Evolutionary conservation across 2,329 filamentous ascomycete species (phyloP), one percentile per base, ranked within the genome.

Genomic region (Verticillium isaacii): DNA sequence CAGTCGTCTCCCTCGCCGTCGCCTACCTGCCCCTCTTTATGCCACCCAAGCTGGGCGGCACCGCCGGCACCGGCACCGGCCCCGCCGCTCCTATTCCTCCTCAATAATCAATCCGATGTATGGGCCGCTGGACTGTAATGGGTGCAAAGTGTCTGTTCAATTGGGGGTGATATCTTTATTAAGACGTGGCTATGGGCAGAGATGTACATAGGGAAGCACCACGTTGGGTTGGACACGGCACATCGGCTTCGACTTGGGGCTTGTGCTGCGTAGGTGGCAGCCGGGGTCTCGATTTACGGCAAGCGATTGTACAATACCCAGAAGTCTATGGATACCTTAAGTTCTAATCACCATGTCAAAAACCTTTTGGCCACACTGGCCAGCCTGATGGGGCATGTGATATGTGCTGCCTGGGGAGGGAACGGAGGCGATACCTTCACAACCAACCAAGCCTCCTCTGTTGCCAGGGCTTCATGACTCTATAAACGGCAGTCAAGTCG

Each of bases 1-100:
- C 64, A 89, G 86, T 86, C 63, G 84, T 89, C 82, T 82, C 86
- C 45, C 79, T 89, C 57, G 77, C 71, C 63, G 78, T 83, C 36
- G 80, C 78, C 59, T 84, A 84, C 65, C 74, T 83, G 60, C 80
- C 80, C 25, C 72, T 84, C 58, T 83, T 84, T 71, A 70, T 84
- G 59, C 81, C 80, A 2, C 79, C 78, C 11, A 66, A 70, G 60
- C 19, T 17, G 25, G n/a, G 12, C 41, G 71, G 66, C 39, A 70
- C 68, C 55, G 71, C 69, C 29, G 29, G 5, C 50, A 74, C 76
- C 36, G 68, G 71, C 56, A 77, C 76, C 57, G 73, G 67, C 17
- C 66, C 72, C 39, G 66, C 71, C 17, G 67, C 71, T 32, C 72
- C 75, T 11, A 69, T 65, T 25, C 66, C 69, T 32, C 58, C 66